Evolutionary conservation across 2,329 filamentous ascomycete species (phyloP).

Genomic region (Neonectria punicea): DNA sequence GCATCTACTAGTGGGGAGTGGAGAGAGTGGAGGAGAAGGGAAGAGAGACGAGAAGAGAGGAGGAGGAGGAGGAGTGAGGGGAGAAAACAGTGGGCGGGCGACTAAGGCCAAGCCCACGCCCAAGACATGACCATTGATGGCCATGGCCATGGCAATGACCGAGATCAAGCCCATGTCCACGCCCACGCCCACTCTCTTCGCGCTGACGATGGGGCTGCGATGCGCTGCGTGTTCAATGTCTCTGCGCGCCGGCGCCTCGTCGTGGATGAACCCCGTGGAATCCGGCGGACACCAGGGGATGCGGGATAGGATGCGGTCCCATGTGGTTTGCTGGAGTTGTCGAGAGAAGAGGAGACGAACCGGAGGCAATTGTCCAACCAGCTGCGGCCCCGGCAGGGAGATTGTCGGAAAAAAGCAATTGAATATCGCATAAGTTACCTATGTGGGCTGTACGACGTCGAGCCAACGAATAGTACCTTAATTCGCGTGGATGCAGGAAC

Average conservation of each 20-base stretch:
- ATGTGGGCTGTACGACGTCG: slow-evolving; percentile 23
- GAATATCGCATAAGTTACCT: slow-evolving; percentile 29
- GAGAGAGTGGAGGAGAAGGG: slow-evolving; percentile 13
- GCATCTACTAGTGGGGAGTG: slow-evolving; percentile 25
- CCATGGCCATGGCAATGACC: slow-evolving; percentile 15
- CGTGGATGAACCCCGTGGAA: slow-evolving; percentile 34
- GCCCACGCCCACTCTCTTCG: slow-evolving; percentile 19
- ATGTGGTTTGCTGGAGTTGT: slow-evolving; percentile 35
- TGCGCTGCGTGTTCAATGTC: slow-evolving; percentile 5
- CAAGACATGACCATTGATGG: slow-evolving; percentile 1
- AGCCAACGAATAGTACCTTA: slow-evolving; percentile 6
- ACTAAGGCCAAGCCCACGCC: slow-evolving; percentile 9
- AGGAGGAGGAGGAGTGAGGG: slow-evolving; percentile 4
- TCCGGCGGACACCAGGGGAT: slow-evolving; percentile 31
- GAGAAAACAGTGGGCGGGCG: slow-evolving; percentile 23
- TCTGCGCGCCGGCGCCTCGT: slow-evolving; percentile 14
- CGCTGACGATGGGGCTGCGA: slow-evolving; percentile 7
- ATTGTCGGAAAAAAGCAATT: slow-evolving; percentile 37
- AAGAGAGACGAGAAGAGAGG: slow-evolving; percentile 9
- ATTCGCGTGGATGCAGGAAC: slow-evolving; percentile 43
- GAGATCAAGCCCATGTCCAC: slow-evolving; percentile 14
- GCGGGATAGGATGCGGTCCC: slow-evolving; percentile 35
- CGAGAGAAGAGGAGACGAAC: slow-evolving; percentile 39
- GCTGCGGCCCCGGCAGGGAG: slow-evolving; percentile 18
- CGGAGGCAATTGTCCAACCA: slow-evolving; percentile 44